These are phyloP conservation scores for Plantago coronopus DNA, from an alignment of 305 asterid species.

Conservation along the genomic window DNA sequence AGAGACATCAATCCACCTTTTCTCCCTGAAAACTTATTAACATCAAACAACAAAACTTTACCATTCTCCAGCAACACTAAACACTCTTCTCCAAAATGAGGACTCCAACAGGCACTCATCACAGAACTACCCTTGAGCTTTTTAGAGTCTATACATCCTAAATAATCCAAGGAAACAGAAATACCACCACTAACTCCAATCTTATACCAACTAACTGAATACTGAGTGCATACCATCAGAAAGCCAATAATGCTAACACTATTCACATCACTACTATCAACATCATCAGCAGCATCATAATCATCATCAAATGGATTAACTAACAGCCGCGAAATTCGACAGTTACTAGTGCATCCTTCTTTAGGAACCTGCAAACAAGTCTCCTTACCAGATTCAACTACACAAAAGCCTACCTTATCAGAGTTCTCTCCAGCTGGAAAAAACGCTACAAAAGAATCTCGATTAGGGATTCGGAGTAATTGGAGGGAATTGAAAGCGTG, in stretches of 20 bases:
- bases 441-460: constrained; percentile 33
- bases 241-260: constrained; percentile 35
- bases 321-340: constrained; percentile 46
- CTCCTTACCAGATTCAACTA: constrained; percentile 33
- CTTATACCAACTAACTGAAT: constrained; percentile 64
- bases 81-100: constrained; percentile 67
- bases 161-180: constrained; percentile 36
- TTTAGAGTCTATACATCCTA: constrained; percentile 43
- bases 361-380: constrained; percentile 19
- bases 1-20: constrained; percentile 15
- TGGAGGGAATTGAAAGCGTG: constrained; percentile 57
- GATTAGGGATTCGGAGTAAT: constrained; percentile 36
- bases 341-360: constrained; percentile 29
- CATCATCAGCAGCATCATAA: constrained; percentile 21
- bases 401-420: constrained; percentile 49
- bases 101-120: constrained; percentile 62
- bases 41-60: constrained; percentile 58
- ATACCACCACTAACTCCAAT: constrained; percentile 26
- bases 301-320: constrained; percentile 46
- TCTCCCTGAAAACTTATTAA: constrained; percentile 30
- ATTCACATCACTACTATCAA: not conserved
- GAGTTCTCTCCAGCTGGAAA: constrained; percentile 65
- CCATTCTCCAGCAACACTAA: constrained; percentile 66
- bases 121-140: constrained; percentile 40
- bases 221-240: constrained; percentile 54